Percentiles rank a stretch among this genome's conserved stretches.
Conservation (phyloP, 306 rosid genomes). For the Betula pendula region DNA sequence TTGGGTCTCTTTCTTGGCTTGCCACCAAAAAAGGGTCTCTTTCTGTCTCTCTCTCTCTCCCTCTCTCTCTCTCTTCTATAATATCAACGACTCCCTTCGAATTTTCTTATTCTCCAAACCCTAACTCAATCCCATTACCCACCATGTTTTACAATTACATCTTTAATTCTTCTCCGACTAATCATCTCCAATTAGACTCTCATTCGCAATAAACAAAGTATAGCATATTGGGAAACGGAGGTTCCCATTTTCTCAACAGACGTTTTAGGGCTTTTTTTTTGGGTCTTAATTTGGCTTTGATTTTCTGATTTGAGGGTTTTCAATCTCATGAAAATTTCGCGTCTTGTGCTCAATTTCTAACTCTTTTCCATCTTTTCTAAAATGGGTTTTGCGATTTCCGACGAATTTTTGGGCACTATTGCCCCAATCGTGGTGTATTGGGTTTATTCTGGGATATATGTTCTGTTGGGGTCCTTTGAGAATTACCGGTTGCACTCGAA, state of each 20-base stretch:
- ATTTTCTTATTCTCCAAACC: slow-evolving; percentile 1
- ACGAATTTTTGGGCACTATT: slow-evolving; percentile 85
- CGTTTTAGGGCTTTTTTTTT: not conserved
- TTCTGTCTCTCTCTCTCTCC: not conserved
- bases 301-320: not conserved
- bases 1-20: not conserved
- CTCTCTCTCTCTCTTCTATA: not conserved
- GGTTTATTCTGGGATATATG: slow-evolving; percentile 80
- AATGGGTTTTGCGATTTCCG: slow-evolving; percentile 79
- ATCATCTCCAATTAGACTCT: not conserved
- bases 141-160: not conserved
- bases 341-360: slow-evolving; percentile 24
- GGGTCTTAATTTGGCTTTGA: not conserved
- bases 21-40: not conserved
- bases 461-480: slow-evolving; percentile 64
- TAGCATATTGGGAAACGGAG: not conserved
- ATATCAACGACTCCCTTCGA: not conserved
- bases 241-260: not conserved
- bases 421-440: slow-evolving; percentile 81
- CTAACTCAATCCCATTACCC: not conserved
- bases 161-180: not conserved
- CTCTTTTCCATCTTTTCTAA: slow-evolving; percentile 8
- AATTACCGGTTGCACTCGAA: slow-evolving; percentile 70
- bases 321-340: slow-evolving; percentile 25
- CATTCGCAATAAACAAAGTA: not conserved